Conservation (phyloP, 257 asterid species). For the Scutellaria barbata region DNA sequence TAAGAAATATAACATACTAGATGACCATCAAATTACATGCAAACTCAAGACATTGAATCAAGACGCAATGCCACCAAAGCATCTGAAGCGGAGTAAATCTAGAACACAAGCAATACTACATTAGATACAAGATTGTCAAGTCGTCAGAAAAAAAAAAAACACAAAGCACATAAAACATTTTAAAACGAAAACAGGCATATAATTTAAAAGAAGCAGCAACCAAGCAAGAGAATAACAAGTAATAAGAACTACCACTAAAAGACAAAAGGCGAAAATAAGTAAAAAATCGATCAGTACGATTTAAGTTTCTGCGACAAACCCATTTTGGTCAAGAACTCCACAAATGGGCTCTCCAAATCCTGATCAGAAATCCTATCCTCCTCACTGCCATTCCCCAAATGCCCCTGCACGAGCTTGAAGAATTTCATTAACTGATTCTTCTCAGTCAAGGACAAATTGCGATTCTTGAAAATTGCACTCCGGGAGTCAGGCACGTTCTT, state of each 20-base stretch:
- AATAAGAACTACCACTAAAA: conserved; percentile 41
- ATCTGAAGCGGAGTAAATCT: not conserved
- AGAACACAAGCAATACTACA: not conserved
- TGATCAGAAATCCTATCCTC: conserved; percentile 56
- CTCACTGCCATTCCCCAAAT: conserved; percentile 50
- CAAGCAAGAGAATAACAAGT: conserved; percentile 6
- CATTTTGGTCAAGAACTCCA: conserved; percentile 63
- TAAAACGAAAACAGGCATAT: not conserved
- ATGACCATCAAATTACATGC: too few relatives aligned
- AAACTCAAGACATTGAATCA: too few relatives aligned
- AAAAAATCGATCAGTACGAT: conserved; percentile 64
- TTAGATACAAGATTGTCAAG: conserved; percentile 14
- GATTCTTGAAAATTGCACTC: conserved; percentile 78
- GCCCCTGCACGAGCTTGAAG: conserved; percentile 82
- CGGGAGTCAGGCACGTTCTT: conserved; percentile 77
- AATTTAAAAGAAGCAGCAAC: not conserved
- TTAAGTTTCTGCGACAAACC: conserved; percentile 79
- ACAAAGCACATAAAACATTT: not conserved
- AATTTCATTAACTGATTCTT: conserved; percentile 88
- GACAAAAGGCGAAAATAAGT: conserved; percentile 37
- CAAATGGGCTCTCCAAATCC: conserved; percentile 84
- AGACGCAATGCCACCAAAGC: not conserved
- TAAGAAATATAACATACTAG: not conserved
- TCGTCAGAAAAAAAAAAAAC: not conserved
- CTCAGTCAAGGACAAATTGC: conserved; percentile 61